These are phyloP conservation scores for Ambrosiella beaveri DNA, from an alignment of 2,329 filamentous ascomycete species.

Conservation along the genomic window DNA sequence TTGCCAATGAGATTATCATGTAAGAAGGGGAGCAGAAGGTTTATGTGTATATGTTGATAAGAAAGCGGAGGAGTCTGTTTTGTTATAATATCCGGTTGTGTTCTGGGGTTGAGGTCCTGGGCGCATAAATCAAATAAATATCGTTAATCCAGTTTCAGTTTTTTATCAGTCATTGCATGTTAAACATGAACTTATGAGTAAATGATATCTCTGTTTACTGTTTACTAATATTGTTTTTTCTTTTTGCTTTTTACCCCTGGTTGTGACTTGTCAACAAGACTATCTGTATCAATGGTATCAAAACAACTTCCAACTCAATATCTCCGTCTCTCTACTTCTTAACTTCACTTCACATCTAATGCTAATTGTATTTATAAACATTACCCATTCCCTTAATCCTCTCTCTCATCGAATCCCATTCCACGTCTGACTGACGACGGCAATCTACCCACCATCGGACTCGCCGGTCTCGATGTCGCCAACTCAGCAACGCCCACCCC, in stretches of 20 bases:
- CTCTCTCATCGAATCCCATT: constrained; percentile 10
- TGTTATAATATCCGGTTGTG: constrained; percentile 2
- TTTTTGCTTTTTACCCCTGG: too few relatives aligned
- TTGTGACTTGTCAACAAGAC: background rate
- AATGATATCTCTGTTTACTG: background rate
- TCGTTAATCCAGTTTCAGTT: background rate
- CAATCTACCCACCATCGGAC: constrained; percentile 12
- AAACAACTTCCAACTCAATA: background rate
- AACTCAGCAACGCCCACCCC: constrained; percentile 1
- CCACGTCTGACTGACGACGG: constrained; percentile 4
- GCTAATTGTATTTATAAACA: background rate
- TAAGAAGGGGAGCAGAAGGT: constrained; percentile 26
- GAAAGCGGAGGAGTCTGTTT: background rate
- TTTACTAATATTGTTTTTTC: background rate
- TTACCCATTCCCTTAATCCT: background rate
- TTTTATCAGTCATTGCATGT: background rate
- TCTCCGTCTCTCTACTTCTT: background rate
- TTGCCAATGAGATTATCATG: constrained; percentile 83
- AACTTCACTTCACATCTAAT: background rate
- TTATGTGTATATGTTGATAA: background rate
- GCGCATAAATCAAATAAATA: background rate
- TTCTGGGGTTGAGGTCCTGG: background rate
- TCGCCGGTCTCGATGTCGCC: constrained; percentile 10
- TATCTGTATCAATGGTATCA: background rate
- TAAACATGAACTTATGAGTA: background rate